Conservation (phyloP, 306 rosid species). For the Vachellia pachyceras region DNA sequence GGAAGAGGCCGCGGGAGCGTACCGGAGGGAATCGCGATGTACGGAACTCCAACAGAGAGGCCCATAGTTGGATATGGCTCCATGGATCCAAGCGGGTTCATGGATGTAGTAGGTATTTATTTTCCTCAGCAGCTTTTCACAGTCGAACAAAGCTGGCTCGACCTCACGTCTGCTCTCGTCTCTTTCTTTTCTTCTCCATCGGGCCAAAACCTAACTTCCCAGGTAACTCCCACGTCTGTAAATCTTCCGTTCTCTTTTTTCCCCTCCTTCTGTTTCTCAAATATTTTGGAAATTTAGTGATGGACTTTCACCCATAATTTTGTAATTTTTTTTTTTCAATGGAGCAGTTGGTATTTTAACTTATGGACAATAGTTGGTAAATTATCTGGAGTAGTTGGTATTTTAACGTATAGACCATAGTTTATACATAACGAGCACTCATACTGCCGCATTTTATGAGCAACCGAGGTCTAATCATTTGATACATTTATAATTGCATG, state of each 20-base stretch:
- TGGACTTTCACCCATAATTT: neutral
- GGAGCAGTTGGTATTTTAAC: constrained; percentile 5
- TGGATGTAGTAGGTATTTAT: constrained; percentile 49
- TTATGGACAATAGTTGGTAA: neutral
- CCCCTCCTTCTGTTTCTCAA: neutral
- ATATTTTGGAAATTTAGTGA: neutral
- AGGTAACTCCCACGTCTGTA: constrained; percentile 46
- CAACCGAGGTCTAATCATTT: constrained; percentile 3
- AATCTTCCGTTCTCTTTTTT: neutral
- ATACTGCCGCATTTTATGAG: neutral
- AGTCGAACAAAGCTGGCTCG: constrained; percentile 63
- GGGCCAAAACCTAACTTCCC: constrained; percentile 58
- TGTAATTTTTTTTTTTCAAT: neutral
- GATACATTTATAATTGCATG: neutral
- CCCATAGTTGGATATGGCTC: constrained; percentile 35
- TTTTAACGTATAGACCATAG: constrained; percentile 8
- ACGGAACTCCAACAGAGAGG: constrained; percentile 32
- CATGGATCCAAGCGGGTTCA: constrained; percentile 35
- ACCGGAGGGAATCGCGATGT: constrained; percentile 40
- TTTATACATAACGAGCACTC: neutral
- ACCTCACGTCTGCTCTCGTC: constrained; percentile 63
- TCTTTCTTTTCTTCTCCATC: constrained; percentile 62
- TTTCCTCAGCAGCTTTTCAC: constrained; percentile 69
- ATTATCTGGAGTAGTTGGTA: neutral
- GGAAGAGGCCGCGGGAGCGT: neutral